phyloP scores from a whole-genome alignment of 768 basidiomycete genomes.

The Porphyrellus cyaneotinctus region DNA sequence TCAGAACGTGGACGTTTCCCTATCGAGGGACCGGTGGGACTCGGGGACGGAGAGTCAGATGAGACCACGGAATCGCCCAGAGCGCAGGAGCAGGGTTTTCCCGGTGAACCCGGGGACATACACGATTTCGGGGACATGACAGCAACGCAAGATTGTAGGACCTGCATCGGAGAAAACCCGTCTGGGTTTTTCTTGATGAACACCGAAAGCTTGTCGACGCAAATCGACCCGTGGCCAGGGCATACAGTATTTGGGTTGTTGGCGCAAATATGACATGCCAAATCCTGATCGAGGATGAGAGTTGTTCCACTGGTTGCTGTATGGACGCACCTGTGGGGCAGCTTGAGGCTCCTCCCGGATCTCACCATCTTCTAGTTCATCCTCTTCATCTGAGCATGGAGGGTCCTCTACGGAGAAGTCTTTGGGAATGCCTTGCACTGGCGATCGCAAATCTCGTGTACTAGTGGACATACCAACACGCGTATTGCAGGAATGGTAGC shows the following conservation, averaged over 20 bases:
- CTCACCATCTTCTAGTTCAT: too few relatives aligned
- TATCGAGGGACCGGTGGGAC: too few relatives aligned
- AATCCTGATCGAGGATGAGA: background rate
- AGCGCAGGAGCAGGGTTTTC: background rate
- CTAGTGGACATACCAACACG: background rate
- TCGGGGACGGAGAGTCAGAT: background rate
- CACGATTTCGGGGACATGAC: too few relatives aligned
- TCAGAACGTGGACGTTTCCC: background rate
- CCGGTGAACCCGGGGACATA: background rate
- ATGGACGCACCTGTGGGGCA: too few relatives aligned
- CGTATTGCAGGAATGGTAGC: background rate
- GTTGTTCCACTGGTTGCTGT: too few relatives aligned
- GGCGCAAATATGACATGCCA: background rate
- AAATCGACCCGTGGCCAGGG: background rate
- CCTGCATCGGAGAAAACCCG: background rate
- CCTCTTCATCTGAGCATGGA: too few relatives aligned
- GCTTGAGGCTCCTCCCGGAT: background rate
- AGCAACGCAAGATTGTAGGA: fast-evolving
- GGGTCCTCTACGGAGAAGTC: too few relatives aligned
- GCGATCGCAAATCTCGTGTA: too few relatives aligned
- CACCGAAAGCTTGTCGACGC: background rate
- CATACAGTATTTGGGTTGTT: background rate
- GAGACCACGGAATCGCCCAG: background rate
- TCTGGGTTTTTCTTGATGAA: fast-evolving
- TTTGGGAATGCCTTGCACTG: too few relatives aligned